These are phyloP conservation scores for Coemansia sp. DNA, from an alignment of 192 early-diverging fungal species.

Conservation along the genomic window DNA sequence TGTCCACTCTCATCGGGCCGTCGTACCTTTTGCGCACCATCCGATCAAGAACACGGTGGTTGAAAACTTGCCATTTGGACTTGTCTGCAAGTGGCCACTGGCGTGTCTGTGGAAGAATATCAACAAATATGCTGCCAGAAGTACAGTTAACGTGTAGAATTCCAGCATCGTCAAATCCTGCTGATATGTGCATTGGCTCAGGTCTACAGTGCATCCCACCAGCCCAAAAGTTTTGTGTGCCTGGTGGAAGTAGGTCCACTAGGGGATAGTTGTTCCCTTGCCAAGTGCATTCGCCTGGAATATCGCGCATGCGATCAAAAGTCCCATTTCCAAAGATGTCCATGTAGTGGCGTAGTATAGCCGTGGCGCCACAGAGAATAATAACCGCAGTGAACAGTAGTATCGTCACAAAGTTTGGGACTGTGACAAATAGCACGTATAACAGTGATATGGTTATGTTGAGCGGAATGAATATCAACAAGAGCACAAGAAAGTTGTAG, in stretches of 20 bases:
- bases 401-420: conserved; percentile 35
- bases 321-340: conserved; percentile 49
- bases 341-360: conserved; percentile 44
- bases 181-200: conserved; percentile 28
- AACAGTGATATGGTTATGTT: conserved; percentile 50
- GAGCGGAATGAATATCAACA: conserved; percentile 54
- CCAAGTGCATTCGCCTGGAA: conserved; percentile 53
- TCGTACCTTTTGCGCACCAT: conserved; percentile 23
- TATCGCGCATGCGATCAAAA: conserved; percentile 9
- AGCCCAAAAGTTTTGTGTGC: conserved; percentile 61
- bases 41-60: conserved; percentile 46
- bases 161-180: conserved; percentile 41
- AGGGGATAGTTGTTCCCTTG: conserved; percentile 50
- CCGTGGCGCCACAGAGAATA: conserved; percentile 7
- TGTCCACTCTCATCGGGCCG: conserved; percentile 27
- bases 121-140: conserved; percentile 15
- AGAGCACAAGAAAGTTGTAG: conserved; percentile 59
- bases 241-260: conserved; percentile 55
- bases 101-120: conserved; percentile 57
- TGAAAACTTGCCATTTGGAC: conserved; percentile 45
- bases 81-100: conserved; percentile 54
- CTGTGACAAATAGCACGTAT: conserved; percentile 28
- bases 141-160: conserved; percentile 37
- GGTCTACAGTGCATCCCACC: conserved; percentile 42
- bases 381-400: conserved; percentile 23